Evolutionary conservation across 768 basidiomycete species (phyloP), one percentile per base, ranked within the genome.

Genomic region (Collybiopsis confluens): DNA sequence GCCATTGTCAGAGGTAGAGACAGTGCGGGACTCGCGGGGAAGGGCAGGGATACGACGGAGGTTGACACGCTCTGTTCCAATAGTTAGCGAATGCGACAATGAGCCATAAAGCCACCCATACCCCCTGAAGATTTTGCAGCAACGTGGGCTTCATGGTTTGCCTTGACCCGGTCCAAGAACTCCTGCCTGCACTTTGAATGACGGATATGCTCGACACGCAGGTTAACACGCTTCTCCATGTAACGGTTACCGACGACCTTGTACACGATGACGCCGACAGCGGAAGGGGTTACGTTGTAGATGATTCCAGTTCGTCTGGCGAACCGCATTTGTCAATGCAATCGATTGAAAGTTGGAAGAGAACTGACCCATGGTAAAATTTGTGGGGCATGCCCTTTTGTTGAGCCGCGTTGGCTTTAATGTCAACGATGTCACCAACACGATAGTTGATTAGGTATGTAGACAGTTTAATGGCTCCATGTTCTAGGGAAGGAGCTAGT

Each of bases 361-460:
- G n/a, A 40, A 84, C 92, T 62, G 59, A 94, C 93, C 91, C 92
- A 64, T 94, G 92, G 80, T 94, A 94, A 83, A 82, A 95, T 76
- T 98, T 98, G 82, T 98, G 96, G 71, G 95, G 95, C 93, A 98
- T 97, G 73, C 97, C 97, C 88, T 95, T 96, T 85, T 99, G 97
- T 75, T 97, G 91, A 41, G 97, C 92, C 56, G 95, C 84, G 68
- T 99, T 98, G 62, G 96, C 96, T 80, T 97, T 98, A 83, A 99
- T 98, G 77, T 99, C 97, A 64, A 99, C 97, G 64, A 98, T 97
- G 70, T 99, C 97, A 58, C 97, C 97, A 61, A 98, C 85, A 61
- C 84, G 84, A 85, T 89, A 99, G 77, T 85, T 85, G 73, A 88
- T 82, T 66, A 98, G 77, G 85, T 85, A 98, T 20, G 94, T 98